Conservation (phyloP, 1,284 basidiomycete species). For the Boletus semigastroideus region DNA sequence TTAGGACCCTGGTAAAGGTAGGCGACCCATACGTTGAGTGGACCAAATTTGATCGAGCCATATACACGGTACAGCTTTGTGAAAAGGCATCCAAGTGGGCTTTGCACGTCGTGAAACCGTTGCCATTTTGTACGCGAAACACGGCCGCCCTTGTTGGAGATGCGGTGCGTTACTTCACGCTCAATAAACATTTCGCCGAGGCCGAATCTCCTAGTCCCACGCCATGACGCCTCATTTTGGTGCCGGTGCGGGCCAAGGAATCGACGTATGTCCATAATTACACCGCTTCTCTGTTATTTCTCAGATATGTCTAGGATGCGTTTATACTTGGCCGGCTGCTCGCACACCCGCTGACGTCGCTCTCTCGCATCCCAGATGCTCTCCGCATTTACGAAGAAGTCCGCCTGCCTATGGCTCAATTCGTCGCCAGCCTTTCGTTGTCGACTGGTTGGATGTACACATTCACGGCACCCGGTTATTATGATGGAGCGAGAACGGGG, state of each 20-base stretch:
- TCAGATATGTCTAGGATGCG: slow-evolving; percentile 30
- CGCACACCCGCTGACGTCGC: slow-evolving; percentile 24
- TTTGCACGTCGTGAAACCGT: slow-evolving; percentile 31
- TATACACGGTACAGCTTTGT: slow-evolving; percentile 11
- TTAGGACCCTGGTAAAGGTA: slow-evolving; percentile 41
- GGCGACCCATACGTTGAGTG: neutral
- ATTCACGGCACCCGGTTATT: slow-evolving; percentile 18
- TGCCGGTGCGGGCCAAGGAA: slow-evolving; percentile 32
- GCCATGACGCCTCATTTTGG: slow-evolving; percentile 32
- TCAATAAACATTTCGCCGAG: neutral
- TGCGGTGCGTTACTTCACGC: slow-evolving; percentile 25
- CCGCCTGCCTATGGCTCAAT: slow-evolving; percentile 24
- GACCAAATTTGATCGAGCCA: neutral
- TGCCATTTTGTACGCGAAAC: slow-evolving; percentile 33
- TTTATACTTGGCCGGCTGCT: slow-evolving; percentile 36
- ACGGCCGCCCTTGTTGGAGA: slow-evolving; percentile 38
- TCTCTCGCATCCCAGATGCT: slow-evolving; percentile 16
- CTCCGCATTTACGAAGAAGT: slow-evolving; percentile 33
- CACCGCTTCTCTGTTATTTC: neutral
- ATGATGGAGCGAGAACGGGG: slow-evolving; percentile 18
- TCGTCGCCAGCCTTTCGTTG: slow-evolving; percentile 10
- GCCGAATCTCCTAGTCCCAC: slow-evolving; percentile 23
- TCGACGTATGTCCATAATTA: slow-evolving; percentile 25
- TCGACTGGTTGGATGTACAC: slow-evolving; percentile 13
- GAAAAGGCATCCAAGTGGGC: slow-evolving; percentile 30